Evolutionary conservation across 2,329 filamentous ascomycete genomes (phyloP).

Genomic region (Xylariales sp.): DNA sequence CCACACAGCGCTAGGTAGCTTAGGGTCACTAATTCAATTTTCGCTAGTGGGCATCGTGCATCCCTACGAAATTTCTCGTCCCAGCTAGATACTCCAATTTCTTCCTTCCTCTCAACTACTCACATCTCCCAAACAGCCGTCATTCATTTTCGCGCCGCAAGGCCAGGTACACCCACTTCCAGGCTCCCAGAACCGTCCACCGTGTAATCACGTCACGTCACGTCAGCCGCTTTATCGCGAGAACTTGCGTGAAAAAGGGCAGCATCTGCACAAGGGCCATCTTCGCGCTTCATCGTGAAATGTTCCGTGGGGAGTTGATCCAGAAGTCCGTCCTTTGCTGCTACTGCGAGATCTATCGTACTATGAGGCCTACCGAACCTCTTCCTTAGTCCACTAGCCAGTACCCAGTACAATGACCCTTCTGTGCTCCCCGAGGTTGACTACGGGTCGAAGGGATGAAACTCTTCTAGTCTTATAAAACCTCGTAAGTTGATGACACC

Average conservation of each 20-base stretch:
- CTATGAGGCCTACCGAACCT: conserved; percentile 26
- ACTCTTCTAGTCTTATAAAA: background rate
- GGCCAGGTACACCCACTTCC: conserved; percentile 99
- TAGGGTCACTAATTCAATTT: conserved; percentile 34
- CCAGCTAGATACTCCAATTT: conserved; percentile 30
- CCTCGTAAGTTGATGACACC: conserved; percentile 16
- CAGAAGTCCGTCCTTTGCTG: conserved; percentile 64
- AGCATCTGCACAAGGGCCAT: conserved; percentile 75
- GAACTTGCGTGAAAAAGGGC: conserved; percentile 52
- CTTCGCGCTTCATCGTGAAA: conserved; percentile 73
- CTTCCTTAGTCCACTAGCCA: conserved; percentile 20
- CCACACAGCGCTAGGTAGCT: conserved; percentile 23
- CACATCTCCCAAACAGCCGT: conserved; percentile 37
- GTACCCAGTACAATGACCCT: background rate
- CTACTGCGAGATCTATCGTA: conserved; percentile 29
- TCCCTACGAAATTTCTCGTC: conserved; percentile 34
- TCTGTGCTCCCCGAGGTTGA: conserved; percentile 2
- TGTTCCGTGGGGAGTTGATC: conserved; percentile 81
- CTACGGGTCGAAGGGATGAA: background rate
- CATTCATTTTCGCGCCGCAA: conserved; percentile 78
- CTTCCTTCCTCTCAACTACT: conserved; percentile 33
- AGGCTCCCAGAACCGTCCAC: conserved; percentile 91
- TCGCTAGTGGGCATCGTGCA: conserved; percentile 30
- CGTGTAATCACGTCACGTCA: conserved; percentile 81
- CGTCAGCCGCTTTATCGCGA: conserved; percentile 80